Percentiles rank a stretch among this genome's conserved stretches.
phyloP scores from a whole-genome alignment of 2,329 filamentous ascomycete species.

The Diaporthe sp. region DNA sequence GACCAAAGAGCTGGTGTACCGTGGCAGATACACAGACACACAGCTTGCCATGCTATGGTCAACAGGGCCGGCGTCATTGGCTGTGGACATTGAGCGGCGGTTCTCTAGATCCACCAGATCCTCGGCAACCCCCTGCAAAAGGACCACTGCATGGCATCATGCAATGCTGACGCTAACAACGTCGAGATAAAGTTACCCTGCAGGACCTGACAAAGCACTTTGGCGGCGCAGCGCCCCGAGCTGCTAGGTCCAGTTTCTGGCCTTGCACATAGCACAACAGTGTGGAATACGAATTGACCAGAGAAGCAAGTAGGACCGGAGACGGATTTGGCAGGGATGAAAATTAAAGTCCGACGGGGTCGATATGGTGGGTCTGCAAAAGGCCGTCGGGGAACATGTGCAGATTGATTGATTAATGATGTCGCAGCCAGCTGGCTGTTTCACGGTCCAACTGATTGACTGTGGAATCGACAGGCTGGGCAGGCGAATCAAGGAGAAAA shows the following conservation, averaged over 20 bases:
- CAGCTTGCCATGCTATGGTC: neutral
- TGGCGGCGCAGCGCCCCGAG: neutral
- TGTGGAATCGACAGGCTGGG: neutral
- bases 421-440: conserved; percentile 1
- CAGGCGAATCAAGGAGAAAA: neutral
- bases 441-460: neutral
- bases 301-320: conserved; percentile 2
- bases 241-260: neutral
- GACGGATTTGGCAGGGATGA: conserved; percentile 6
- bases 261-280: neutral
- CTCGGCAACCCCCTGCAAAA: conserved; percentile 26
- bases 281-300: neutral
- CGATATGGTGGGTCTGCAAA: neutral
- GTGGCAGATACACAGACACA: conserved; percentile 4
- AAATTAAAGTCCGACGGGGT: conserved; percentile 9
- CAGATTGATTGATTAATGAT: neutral
- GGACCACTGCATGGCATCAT: conserved; percentile 16
- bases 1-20: neutral
- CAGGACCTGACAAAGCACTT: neutral
- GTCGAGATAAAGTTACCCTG: conserved; percentile 23
- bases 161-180: conserved; percentile 19
- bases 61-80: conserved; percentile 30
- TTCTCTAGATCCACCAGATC: conserved; percentile 18
- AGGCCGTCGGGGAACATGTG: conserved; percentile 17
- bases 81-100: neutral